A percentile compares a stretch with the other conserved stretches of the same genome.
These are phyloP conservation scores for Puccinia hordei DNA, from an alignment of 1,284 basidiomycete genomes.

Conservation along the genomic window DNA sequence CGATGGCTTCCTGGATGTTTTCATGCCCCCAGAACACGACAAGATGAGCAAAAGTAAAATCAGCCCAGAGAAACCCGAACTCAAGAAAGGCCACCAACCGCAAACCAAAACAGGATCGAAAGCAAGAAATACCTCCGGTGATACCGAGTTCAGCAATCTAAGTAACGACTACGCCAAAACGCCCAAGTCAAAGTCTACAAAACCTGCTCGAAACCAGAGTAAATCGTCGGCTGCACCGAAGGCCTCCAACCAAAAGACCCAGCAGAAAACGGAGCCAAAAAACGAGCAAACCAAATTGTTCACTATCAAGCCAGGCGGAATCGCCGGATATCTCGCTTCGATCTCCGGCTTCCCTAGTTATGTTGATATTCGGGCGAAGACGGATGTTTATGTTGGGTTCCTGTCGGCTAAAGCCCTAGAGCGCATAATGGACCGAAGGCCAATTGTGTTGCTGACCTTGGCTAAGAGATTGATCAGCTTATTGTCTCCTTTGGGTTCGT, in stretches of 20 bases:
- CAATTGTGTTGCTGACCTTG: constrained; percentile 92
- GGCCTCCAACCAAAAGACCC: constrained; percentile 3
- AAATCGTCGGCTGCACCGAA: constrained; percentile 22
- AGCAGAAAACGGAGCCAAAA: not conserved
- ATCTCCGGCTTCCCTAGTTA: constrained; percentile 89
- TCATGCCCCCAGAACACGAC: constrained; percentile 66
- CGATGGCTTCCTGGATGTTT: constrained; percentile 92
- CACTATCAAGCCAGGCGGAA: constrained; percentile 94
- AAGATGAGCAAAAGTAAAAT: not conserved
- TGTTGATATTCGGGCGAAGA: constrained; percentile 94
- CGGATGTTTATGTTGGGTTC: constrained; percentile 94
- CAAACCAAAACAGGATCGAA: constrained; percentile 22
- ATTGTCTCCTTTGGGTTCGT: constrained; percentile 79
- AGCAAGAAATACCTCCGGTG: not conserved
- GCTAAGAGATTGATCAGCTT: constrained; percentile 92
- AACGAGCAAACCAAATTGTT: constrained; percentile 65
- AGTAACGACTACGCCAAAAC: not conserved
- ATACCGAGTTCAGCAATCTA: not conserved
- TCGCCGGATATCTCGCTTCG: constrained; percentile 96
- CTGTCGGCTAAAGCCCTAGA: constrained; percentile 85
- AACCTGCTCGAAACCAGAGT: constrained; percentile 19
- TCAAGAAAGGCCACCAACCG: constrained; percentile 37
- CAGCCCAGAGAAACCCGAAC: constrained; percentile 47
- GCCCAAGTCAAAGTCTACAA: not conserved
- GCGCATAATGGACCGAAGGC: constrained; percentile 83